Conservation (phyloP, 306 rosid species). For the Inga oerstediana region DNA sequence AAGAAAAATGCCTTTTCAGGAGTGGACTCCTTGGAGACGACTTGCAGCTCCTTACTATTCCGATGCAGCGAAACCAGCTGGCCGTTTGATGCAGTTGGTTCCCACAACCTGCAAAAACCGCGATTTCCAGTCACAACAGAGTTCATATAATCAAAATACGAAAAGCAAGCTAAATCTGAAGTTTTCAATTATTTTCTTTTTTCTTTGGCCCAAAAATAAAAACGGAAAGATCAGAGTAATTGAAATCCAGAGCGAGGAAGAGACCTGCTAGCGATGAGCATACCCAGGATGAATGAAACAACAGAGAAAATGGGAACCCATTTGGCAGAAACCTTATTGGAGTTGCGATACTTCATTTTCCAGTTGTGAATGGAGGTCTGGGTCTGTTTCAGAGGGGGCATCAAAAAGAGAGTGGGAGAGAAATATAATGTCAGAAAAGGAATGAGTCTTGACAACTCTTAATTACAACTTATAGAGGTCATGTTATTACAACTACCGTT, state of each 20-base stretch:
- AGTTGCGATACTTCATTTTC: conserved; percentile 69
- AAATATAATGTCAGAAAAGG: background rate
- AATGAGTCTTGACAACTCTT: background rate
- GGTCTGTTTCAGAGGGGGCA: background rate
- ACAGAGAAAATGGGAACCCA: conserved; percentile 91
- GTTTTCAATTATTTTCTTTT: conserved; percentile 1
- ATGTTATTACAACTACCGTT: background rate
- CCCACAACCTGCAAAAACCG: conserved; percentile 66
- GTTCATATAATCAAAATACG: conserved; percentile 20
- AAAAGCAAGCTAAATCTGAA: conserved; percentile 4
- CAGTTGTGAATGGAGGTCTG: background rate
- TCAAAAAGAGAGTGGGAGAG: background rate
- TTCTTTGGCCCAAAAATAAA: background rate
- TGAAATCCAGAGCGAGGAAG: conserved; percentile 15
- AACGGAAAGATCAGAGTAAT: background rate
- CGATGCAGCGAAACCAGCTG: conserved; percentile 61
- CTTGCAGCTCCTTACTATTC: conserved; percentile 71
- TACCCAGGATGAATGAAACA: conserved; percentile 72
- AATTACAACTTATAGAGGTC: background rate
- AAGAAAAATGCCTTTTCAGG: conserved; percentile 50
- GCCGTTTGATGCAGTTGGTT: conserved; percentile 63
- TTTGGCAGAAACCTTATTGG: conserved; percentile 65
- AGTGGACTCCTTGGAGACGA: conserved; percentile 64
- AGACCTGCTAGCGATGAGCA: conserved; percentile 86
- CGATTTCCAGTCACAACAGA: conserved; percentile 13